Evolutionary conservation across 2,329 filamentous ascomycete genomes (phyloP), one percentile per base, ranked within the genome.

Genomic region (Apiospora rasikravindrae): DNA sequence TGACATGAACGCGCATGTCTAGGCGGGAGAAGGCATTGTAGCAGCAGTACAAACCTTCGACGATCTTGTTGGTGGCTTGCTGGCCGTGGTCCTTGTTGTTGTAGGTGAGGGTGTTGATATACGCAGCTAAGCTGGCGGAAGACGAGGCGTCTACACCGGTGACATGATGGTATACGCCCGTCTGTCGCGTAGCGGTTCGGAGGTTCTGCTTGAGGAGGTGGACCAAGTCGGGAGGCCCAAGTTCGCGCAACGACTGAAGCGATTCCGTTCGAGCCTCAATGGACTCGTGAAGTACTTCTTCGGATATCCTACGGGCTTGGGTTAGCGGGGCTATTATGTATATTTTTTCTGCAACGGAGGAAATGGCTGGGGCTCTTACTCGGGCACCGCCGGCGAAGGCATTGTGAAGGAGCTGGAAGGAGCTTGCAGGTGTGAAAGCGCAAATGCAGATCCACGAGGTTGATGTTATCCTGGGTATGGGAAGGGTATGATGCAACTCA

Each of bases 21-120:
- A 98, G 88, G 75, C 97, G 91, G 6, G 96, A 98, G 83, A 99
- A 98, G 76, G 96, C 96, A 94, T 99, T 99, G 88, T 99, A 99
- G 84, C 96, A 99, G 84, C 96, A 98, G 84, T 98, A 98, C 51
- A 98, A 88, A 6, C 96, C 96, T 75, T 97, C 96, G 11, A 95
- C 93, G 72, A 98, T 96, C 85, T 98, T 98, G 80, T 93, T 90
- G 73, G 87, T 86, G 71, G 87, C 88, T 16, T 92, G 88, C 80
- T 94, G 94, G 76, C 96, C 93, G 75, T 92, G 91, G 70, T 96
- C 93, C 75, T 93, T 93, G 69, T 93, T 93, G 69, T 71, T 73
- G 84, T 98, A 97, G 66, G 95, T 98, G 73, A 99, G 88, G 51
- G 96, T 98, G 83, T 98, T 99, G 84, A 99, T 97, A 84, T 99